Evolutionary conservation across 2,329 filamentous ascomycete genomes (phyloP).

Genomic region (Diaporthe eres): DNA sequence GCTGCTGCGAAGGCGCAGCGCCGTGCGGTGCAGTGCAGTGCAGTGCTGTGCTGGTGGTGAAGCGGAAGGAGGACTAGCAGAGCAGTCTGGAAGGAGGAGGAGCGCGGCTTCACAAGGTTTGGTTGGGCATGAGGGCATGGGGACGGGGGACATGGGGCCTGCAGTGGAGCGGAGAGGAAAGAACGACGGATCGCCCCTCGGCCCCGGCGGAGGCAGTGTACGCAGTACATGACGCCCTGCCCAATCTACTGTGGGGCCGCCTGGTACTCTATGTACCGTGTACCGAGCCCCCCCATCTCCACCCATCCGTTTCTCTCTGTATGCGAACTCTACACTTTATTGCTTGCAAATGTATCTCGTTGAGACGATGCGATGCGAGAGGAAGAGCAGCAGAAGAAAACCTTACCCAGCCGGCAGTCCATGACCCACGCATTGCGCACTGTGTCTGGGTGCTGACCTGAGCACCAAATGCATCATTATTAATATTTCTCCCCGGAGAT

Average conservation of each 20-base stretch:
- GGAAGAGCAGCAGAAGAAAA: not conserved
- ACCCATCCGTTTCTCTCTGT: not conserved
- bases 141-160: not conserved
- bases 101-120: not conserved
- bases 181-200: conserved; percentile 2
- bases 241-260: conserved; percentile 5
- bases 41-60: conserved; percentile 8
- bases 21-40: not conserved
- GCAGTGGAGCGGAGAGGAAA: conserved; percentile 19
- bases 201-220: conserved; percentile 30
- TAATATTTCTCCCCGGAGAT: not conserved
- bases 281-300: not conserved
- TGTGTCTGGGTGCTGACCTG: not conserved
- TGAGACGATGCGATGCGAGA: not conserved
- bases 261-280: not conserved
- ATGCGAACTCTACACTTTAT: not conserved
- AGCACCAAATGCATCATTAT: not conserved
- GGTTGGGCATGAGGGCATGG: conserved; percentile 6
- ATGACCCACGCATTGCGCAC: not conserved
- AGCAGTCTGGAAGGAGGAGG: not conserved
- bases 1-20: conserved; percentile 9
- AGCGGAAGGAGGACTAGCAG: not conserved
- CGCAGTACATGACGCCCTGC: conserved; percentile 19
- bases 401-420: not conserved
- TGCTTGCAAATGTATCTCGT: not conserved